Evolutionary conservation across 2,329 filamentous ascomycete species (phyloP), one percentile per base, ranked within the genome.

Genomic region (Dothistroma pini): DNA sequence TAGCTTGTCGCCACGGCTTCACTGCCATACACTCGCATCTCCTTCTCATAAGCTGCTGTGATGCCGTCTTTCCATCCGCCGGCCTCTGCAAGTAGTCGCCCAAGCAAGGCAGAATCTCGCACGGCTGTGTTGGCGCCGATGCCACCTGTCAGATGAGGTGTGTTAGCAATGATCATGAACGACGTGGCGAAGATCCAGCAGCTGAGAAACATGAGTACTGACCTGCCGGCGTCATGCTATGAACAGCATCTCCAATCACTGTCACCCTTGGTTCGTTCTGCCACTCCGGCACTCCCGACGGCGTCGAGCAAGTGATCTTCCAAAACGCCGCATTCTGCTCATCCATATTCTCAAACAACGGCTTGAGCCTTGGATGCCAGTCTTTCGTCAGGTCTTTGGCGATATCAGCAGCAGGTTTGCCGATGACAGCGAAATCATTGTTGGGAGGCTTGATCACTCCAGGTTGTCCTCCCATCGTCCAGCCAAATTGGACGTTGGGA

Each of bases 301-400:
- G 85, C 0, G 78, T 81, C 0, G 84, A 86, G 65, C 84, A 87
- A 1, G 85, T 87, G 53, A 88, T 87, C 67, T 86, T 88, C 84
- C 84, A 87, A 65, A 88, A 88, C 0, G 86, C 85, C 0, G 85
- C 82, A 64, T 88, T 83, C 0, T 72, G 64, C 58, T 80, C 81
- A 5, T 75, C 70, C 82, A 87, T 86, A 38, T 85, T 67, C 6
- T 86, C 83, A 61, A 88, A 82, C 0, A 88, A 72, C 1, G 84
- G 79, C 69, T 77, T 80, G 51, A 88, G 73, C 2, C 80, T 77
- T 12, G 81, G 76, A 68, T 86, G 78, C 86, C 85, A 88, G 35
- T 82, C 70, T 16, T 74, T 69, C 0, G 83, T 81, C 0, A 88
- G 71, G 0, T 72, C 68, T 70, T 82, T 83, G n/a, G 85, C 84